Evolutionary conservation across 2,329 filamentous ascomycete species (phyloP).

Genomic region (Juglanconis sp.): DNA sequence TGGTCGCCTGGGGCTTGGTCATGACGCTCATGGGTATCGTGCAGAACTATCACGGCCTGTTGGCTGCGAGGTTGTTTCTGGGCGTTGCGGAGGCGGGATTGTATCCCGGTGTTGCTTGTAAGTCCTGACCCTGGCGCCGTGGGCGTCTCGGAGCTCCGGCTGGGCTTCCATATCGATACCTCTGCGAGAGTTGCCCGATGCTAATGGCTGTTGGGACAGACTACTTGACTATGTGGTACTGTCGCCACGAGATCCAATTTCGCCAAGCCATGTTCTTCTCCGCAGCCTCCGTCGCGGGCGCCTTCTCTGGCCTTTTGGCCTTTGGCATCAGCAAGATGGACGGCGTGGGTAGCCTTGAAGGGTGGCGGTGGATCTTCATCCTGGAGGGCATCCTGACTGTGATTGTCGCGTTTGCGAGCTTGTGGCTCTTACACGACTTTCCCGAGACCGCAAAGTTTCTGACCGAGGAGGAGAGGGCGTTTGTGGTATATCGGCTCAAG

Average conservation of each 20-base stretch:
- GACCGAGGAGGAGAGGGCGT: conserved; percentile 64
- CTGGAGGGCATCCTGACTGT: conserved; percentile 34
- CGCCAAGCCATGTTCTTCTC: conserved; percentile 75
- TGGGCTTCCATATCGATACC: too few species aligned
- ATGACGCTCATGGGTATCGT: conserved; percentile 55
- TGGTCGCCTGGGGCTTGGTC: conserved; percentile 56
- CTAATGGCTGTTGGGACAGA: conserved; percentile 27
- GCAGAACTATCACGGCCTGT: conserved; percentile 42
- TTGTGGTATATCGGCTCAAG: conserved; percentile 68
- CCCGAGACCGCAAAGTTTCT: conserved; percentile 76
- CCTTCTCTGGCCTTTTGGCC: conserved; percentile 62
- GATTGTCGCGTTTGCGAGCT: conserved; percentile 58
- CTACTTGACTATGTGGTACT: conserved; percentile 58
- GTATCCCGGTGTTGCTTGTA: conserved; percentile 58
- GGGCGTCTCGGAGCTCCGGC: too few species aligned
- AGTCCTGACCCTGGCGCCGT: neutral
- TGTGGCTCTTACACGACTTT: conserved; percentile 75
- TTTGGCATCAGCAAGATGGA: conserved; percentile 45
- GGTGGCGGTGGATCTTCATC: conserved; percentile 56
- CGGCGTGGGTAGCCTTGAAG: conserved; percentile 37
- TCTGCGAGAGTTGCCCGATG: neutral
- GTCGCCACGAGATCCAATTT: conserved; percentile 53
- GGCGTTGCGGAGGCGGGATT: conserved; percentile 66
- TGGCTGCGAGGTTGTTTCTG: conserved; percentile 53
- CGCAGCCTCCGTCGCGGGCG: conserved; percentile 74